Conservation (phyloP, 331 rosid genomes). For the Prunus yedoensis region DNA sequence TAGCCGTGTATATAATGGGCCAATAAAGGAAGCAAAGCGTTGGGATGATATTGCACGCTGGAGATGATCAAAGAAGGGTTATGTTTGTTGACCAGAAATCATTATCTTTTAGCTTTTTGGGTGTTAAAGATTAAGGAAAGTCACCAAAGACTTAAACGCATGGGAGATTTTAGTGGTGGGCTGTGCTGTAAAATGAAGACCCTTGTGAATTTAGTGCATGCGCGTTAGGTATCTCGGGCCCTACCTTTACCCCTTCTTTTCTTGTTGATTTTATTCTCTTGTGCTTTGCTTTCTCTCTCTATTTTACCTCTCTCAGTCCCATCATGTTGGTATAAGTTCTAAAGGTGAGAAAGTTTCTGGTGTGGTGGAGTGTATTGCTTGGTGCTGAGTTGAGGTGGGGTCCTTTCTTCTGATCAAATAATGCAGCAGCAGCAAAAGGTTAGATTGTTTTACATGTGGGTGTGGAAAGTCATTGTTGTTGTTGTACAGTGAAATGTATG, state of each 20-base stretch:
- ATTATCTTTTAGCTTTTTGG: conserved; percentile 40
- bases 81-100: conserved; percentile 51
- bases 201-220: conserved; percentile 41
- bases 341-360: conserved; percentile 12
- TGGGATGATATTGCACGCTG: conserved; percentile 32
- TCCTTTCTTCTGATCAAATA: conserved; percentile 4
- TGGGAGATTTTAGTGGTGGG: conserved; percentile 46
- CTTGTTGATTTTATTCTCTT: conserved; percentile 23
- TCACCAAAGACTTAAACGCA: conserved; percentile 44
- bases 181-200: conserved; percentile 39
- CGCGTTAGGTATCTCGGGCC: conserved; percentile 42
- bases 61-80: conserved; percentile 18
- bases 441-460: conserved; percentile 33
- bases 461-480: conserved; percentile 33
- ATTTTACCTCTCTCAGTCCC: conserved; percentile 12
- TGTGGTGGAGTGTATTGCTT: conserved; percentile 14
- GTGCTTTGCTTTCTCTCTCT: background rate
- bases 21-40: conserved; percentile 30
- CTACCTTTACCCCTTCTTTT: conserved; percentile 27
- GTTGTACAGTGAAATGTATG: conserved; percentile 32
- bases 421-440: conserved; percentile 18
- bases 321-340: conserved; percentile 15
- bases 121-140: conserved; percentile 39
- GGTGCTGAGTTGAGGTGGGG: conserved; percentile 16
- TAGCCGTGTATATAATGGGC: conserved; percentile 34